phyloP scores from a whole-genome alignment of 495 filamentous ascomycete genomes.

The Neurospora tetrasperma region DNA sequence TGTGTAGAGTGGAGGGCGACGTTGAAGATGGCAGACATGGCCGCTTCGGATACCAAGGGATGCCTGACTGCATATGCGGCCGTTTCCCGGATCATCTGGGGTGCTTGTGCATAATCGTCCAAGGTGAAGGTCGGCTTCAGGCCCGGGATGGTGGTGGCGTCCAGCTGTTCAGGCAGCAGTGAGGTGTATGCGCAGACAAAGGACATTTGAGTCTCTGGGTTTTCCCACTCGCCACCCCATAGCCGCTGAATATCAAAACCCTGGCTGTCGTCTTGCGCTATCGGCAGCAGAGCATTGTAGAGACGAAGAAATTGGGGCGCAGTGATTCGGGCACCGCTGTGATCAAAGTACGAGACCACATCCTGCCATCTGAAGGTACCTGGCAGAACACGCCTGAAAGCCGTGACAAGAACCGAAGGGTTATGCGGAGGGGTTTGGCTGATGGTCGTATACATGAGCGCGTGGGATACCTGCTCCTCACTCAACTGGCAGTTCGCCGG shows the following conservation, averaged over 20 bases:
- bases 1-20: slow-evolving; percentile 57
- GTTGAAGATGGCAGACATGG: slow-evolving; percentile 70
- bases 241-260: slow-evolving; percentile 64
- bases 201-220: slow-evolving; percentile 76
- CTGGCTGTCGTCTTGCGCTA: slow-evolving; percentile 47
- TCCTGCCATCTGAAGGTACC: slow-evolving; percentile 70
- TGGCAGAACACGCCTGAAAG: slow-evolving; percentile 34
- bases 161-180: slow-evolving; percentile 58
- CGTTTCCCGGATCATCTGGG: slow-evolving; percentile 56
- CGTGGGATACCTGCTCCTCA: slow-evolving; percentile 73
- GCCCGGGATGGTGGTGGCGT: slow-evolving; percentile 71
- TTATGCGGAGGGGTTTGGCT: slow-evolving; percentile 65
- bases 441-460: slow-evolving; percentile 66
- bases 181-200: slow-evolving; percentile 77
- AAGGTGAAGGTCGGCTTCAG: slow-evolving; percentile 66
- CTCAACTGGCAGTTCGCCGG: slow-evolving; percentile 57
- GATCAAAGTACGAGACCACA: slow-evolving; percentile 75
- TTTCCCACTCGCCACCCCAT: slow-evolving; percentile 86
- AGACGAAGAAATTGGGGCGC: slow-evolving; percentile 69
- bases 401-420: slow-evolving; percentile 58
- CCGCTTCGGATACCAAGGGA: slow-evolving; percentile 79
- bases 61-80: slow-evolving; percentile 70
- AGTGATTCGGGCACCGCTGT: slow-evolving; percentile 62
- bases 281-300: slow-evolving; percentile 61
- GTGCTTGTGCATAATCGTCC: slow-evolving; percentile 65